Percentiles rank a stretch among this genome's conserved stretches.
Evolutionary conservation across 345 rosid species (phyloP).

Genomic region (Passiflora organensis): DNA sequence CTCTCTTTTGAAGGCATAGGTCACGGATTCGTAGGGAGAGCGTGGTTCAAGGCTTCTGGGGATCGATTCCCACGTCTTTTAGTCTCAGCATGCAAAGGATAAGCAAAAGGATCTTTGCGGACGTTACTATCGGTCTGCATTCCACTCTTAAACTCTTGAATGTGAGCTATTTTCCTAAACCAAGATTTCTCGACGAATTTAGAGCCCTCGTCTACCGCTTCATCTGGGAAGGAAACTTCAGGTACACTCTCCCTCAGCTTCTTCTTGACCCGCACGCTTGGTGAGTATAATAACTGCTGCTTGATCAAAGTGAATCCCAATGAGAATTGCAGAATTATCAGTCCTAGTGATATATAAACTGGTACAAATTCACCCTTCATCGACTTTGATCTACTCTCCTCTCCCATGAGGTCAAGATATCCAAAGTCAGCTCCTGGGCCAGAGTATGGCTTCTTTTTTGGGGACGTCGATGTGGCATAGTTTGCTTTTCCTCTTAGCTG

Average conservation of each 20-base stretch:
- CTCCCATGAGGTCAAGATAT: neutral
- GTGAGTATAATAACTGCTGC: constrained; percentile 50
- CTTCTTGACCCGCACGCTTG: constrained; percentile 53
- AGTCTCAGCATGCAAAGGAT: constrained; percentile 42
- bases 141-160: constrained; percentile 36
- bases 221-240: constrained; percentile 52
- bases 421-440: constrained; percentile 10
- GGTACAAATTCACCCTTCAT: constrained; percentile 39
- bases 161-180: constrained; percentile 59
- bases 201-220: constrained; percentile 32
- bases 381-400: neutral
- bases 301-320: constrained; percentile 46
- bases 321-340: constrained; percentile 37
- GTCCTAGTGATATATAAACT: constrained; percentile 38
- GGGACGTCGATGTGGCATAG: constrained; percentile 33
- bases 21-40: too few relatives aligned
- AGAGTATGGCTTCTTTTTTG: constrained; percentile 33
- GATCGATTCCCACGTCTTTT: constrained; percentile 51
- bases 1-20: too few relatives aligned
- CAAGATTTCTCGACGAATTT: constrained; percentile 42
- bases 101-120: constrained; percentile 34
- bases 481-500: constrained; percentile 24
- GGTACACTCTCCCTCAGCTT: constrained; percentile 58
- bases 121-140: constrained; percentile 21
- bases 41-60: constrained; percentile 9